These are phyloP conservation scores for Scolecobasidium constrictum DNA, from an alignment of 2,329 filamentous ascomycete species.

Conservation along the genomic window DNA sequence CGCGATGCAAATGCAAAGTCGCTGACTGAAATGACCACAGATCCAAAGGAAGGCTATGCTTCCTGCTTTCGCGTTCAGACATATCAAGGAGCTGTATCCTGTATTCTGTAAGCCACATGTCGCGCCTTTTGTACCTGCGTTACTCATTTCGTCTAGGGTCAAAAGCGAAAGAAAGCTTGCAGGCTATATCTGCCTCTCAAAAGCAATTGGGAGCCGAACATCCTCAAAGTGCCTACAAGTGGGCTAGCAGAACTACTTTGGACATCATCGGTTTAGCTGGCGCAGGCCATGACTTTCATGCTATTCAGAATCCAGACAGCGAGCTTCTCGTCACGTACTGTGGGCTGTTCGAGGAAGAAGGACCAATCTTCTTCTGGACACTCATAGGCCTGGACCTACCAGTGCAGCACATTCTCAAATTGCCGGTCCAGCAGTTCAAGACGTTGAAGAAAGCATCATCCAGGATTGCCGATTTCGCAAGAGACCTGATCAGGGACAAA, in stretches of 20 bases:
- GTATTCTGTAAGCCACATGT: slow-evolving; percentile 30
- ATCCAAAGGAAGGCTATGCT: slow-evolving; percentile 36
- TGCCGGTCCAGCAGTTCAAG: slow-evolving; percentile 53
- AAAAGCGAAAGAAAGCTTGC: slow-evolving; percentile 24
- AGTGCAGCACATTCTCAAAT: slow-evolving; percentile 45
- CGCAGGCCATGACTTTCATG: slow-evolving; percentile 45
- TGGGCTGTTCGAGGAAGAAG: slow-evolving; percentile 35
- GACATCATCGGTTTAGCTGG: slow-evolving; percentile 48
- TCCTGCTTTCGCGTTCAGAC: slow-evolving; percentile 38
- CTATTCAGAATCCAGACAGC: slow-evolving; percentile 38
- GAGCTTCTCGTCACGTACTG: slow-evolving; percentile 41
- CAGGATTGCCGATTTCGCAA: slow-evolving; percentile 47
- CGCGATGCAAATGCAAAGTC: background rate
- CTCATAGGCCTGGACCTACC: background rate
- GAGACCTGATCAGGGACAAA: slow-evolving; percentile 60
- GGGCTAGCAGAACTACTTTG: slow-evolving; percentile 37
- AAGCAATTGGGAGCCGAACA: background rate
- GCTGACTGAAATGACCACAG: slow-evolving; percentile 12
- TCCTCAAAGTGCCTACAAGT: slow-evolving; percentile 2
- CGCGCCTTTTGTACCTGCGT: too few relatives aligned
- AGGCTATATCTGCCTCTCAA: slow-evolving; percentile 17
- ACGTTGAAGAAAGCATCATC: slow-evolving; percentile 29
- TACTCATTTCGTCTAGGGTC: background rate
- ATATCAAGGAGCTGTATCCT: slow-evolving; percentile 38
- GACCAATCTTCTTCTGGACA: slow-evolving; percentile 43